A percentile compares a stretch with the other conserved stretches of the same genome.
These are phyloP conservation scores for Citrus reticulata DNA, from an alignment of 345 rosid genomes.

Conservation along the genomic window DNA sequence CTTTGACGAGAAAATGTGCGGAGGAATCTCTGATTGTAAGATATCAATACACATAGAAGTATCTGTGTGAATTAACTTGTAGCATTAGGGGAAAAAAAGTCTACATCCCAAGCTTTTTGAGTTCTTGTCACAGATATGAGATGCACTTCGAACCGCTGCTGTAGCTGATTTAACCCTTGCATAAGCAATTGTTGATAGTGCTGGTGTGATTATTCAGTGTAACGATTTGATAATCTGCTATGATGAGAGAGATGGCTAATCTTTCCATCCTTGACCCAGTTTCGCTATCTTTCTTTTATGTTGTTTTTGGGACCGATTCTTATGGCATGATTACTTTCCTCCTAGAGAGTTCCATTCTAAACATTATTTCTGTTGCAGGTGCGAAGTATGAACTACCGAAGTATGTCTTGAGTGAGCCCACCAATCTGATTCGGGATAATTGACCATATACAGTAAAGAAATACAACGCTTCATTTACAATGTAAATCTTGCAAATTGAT, in stretches of 20 bases:
- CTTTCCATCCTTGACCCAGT: not conserved
- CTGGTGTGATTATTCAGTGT: constrained; percentile 70
- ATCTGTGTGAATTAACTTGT: not conserved
- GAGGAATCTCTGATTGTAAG: not conserved
- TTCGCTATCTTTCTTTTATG: not conserved
- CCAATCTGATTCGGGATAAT: constrained; percentile 55
- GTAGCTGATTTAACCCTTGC: constrained; percentile 61
- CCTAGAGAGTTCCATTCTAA: not conserved
- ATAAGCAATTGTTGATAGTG: constrained; percentile 74
- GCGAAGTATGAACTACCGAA: constrained; percentile 80
- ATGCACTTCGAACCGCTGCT: constrained; percentile 81
- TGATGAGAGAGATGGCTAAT: constrained; percentile 67
- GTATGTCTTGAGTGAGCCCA: constrained; percentile 76
- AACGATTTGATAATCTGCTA: constrained; percentile 76
- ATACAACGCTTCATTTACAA: constrained; percentile 11
- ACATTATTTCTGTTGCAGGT: constrained; percentile 41
- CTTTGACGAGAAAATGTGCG: not conserved
- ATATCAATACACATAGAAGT: not conserved
- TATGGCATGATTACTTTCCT: not conserved
- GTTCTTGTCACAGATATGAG: constrained; percentile 64
- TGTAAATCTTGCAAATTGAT: constrained; percentile 35
- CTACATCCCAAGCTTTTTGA: not conserved
- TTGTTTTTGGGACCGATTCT: not conserved
- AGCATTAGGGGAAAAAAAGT: not conserved
- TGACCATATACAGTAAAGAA: constrained; percentile 7